Evolutionary conservation across 2,329 filamentous ascomycete genomes (phyloP).

Genomic region (Phaeophleospora eucalypticola): DNA sequence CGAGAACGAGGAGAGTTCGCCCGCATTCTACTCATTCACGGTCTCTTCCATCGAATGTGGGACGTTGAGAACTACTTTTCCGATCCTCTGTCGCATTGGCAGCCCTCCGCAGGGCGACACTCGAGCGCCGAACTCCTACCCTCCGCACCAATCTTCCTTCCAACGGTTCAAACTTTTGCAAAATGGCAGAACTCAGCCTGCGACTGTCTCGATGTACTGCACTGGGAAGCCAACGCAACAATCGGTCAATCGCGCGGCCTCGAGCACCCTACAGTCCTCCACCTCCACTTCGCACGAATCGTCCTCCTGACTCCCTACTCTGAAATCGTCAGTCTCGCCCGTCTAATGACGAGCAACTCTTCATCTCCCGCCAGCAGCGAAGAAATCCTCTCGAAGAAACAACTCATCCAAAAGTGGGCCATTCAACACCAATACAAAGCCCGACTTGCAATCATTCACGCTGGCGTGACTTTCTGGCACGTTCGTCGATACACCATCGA

Average conservation of each 20-base stretch:
- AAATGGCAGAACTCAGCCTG: slow-evolving; percentile 48
- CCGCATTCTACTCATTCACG: slow-evolving; percentile 48
- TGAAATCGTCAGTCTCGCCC: slow-evolving; percentile 44
- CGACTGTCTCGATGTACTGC: slow-evolving; percentile 52
- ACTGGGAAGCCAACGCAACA: slow-evolving; percentile 55
- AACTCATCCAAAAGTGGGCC: slow-evolving; percentile 44
- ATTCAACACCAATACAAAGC: slow-evolving; percentile 53
- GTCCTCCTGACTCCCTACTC: slow-evolving; percentile 49
- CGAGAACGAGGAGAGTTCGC: slow-evolving; percentile 47
- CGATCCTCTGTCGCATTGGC: slow-evolving; percentile 41
- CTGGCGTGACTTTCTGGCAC: slow-evolving; percentile 51
- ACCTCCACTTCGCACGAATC: slow-evolving; percentile 53
- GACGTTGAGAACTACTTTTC: slow-evolving; percentile 46
- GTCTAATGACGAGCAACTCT: slow-evolving; percentile 31
- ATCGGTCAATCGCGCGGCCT: slow-evolving; percentile 48
- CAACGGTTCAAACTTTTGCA: slow-evolving; percentile 44
- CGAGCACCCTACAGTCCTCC: slow-evolving; percentile 53
- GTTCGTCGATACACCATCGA: slow-evolving; percentile 47
- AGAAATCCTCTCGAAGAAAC: slow-evolving; percentile 3
- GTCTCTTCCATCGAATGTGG: slow-evolving; percentile 48
- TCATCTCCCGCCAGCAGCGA: slow-evolving; percentile 3
- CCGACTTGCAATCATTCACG: slow-evolving; percentile 54
- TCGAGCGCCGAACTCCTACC: slow-evolving; percentile 13
- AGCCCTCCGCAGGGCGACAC: slow-evolving; percentile 23
- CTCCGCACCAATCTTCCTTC: slow-evolving; percentile 40